Evolutionary conservation across 805 yeast genomes (phyloP).

Genomic region (Candida ponderosae): DNA sequence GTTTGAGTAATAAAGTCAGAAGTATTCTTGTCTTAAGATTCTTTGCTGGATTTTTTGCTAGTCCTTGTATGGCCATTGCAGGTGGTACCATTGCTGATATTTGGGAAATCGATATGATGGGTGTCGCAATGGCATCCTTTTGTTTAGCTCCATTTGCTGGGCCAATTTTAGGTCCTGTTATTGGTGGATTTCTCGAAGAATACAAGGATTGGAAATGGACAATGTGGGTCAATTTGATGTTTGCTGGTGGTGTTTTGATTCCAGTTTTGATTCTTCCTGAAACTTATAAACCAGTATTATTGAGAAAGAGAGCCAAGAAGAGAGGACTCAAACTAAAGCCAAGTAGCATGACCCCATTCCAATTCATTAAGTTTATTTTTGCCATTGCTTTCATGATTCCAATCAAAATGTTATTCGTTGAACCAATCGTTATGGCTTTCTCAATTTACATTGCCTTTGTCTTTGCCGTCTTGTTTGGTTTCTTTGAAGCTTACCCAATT

Average conservation of each 20-base stretch:
- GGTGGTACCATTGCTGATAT: constrained; percentile 80
- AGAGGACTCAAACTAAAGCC: constrained; percentile 45
- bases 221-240: constrained; percentile 64
- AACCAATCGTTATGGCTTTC: constrained; percentile 68
- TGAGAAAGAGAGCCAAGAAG: constrained; percentile 50
- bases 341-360: constrained; percentile 22
- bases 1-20: constrained; percentile 52
- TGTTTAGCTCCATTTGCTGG: constrained; percentile 77
- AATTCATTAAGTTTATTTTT: constrained; percentile 37
- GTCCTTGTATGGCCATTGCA: constrained; percentile 78
- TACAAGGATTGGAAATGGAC: constrained; percentile 64
- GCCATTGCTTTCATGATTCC: constrained; percentile 54
- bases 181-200: constrained; percentile 63
- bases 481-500: constrained; percentile 73
- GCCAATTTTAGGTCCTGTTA: constrained; percentile 69
- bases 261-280: constrained; percentile 49
- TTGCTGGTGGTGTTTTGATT: constrained; percentile 46
- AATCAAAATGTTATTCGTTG: constrained; percentile 56
- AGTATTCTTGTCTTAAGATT: constrained; percentile 62
- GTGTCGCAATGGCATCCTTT: constrained; percentile 71
- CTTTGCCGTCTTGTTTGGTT: constrained; percentile 72
- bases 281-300: constrained; percentile 62
- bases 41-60: constrained; percentile 67
- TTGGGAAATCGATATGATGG: constrained; percentile 59
- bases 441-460: constrained; percentile 67